phyloP scores from a whole-genome alignment of 2,329 filamentous ascomycete genomes.

The Beauveria varroae region DNA sequence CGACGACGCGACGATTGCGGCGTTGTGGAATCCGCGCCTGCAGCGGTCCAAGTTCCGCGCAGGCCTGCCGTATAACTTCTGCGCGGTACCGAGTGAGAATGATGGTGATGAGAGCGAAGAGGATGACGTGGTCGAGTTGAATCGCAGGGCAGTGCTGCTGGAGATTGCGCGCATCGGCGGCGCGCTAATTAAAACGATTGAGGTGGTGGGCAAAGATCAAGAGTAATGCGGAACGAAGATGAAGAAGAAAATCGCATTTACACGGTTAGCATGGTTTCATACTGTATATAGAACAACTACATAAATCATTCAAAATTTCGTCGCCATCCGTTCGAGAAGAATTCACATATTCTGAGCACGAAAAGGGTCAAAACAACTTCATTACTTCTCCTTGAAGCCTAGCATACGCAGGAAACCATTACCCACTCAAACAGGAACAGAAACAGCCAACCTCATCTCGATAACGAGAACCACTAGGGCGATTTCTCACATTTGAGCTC shows the following conservation, averaged over 20 bases:
- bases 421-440: slow-evolving; percentile 4
- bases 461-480: background rate
- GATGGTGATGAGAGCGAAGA: slow-evolving; percentile 12
- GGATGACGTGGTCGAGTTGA: slow-evolving; percentile 49
- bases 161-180: slow-evolving; percentile 66
- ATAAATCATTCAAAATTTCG: background rate
- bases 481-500: background rate
- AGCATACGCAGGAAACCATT: background rate
- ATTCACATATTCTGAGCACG: background rate
- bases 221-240: background rate
- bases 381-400: background rate
- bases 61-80: slow-evolving; percentile 57
- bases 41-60: slow-evolving; percentile 58
- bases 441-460: background rate
- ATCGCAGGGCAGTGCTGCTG: slow-evolving; percentile 58
- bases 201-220: slow-evolving; percentile 27
- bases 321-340: background rate
- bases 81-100: slow-evolving; percentile 19
- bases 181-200: slow-evolving; percentile 60
- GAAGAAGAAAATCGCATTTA: background rate
- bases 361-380: background rate
- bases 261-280: background rate
- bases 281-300: background rate
- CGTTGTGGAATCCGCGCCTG: slow-evolving; percentile 51
- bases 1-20: slow-evolving; percentile 47